phyloP scores from a whole-genome alignment of 192 early-diverging fungal species.

The Backusella liffmaniae region DNA sequence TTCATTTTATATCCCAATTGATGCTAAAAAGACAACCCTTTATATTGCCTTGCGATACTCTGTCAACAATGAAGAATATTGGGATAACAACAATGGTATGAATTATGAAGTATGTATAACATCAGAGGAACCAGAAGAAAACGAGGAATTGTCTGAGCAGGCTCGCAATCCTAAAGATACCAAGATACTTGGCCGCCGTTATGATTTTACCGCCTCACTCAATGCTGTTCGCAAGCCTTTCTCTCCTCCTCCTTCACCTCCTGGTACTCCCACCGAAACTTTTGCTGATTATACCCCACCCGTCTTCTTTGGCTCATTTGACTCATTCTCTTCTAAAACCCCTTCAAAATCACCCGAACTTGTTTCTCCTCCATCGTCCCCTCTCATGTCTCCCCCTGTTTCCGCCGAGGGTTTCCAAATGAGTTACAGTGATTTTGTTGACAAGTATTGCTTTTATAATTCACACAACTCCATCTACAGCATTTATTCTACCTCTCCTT shows the following conservation, averaged over 20 bases:
- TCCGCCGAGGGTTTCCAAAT: conserved; percentile 16
- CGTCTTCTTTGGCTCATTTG: background rate
- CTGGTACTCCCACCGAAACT: background rate
- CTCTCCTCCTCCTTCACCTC: conserved; percentile 10
- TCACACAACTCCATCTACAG: conserved; percentile 1
- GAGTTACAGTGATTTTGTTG: conserved; percentile 41
- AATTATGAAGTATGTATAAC: conserved; percentile 70
- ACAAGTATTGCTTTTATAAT: conserved; percentile 57
- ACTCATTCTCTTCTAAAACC: background rate
- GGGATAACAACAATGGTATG: conserved; percentile 92
- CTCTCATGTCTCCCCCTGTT: background rate
- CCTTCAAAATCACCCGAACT: background rate
- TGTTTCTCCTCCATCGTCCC: background rate
- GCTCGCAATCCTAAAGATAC: background rate
- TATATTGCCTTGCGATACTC: conserved; percentile 67
- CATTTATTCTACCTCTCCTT: conserved; percentile 1
- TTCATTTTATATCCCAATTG: conserved; percentile 63
- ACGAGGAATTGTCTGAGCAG: background rate
- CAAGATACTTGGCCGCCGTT: conserved; percentile 28
- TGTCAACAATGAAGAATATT: conserved; percentile 74
- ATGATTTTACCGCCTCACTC: conserved; percentile 41
- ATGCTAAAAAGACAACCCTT: conserved; percentile 32
- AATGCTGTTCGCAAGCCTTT: conserved; percentile 29
- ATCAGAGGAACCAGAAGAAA: background rate
- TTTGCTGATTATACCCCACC: conserved; percentile 4